These are phyloP conservation scores for Seiridium unicorne DNA, from an alignment of 2,329 filamentous ascomycete genomes.

Conservation along the genomic window DNA sequence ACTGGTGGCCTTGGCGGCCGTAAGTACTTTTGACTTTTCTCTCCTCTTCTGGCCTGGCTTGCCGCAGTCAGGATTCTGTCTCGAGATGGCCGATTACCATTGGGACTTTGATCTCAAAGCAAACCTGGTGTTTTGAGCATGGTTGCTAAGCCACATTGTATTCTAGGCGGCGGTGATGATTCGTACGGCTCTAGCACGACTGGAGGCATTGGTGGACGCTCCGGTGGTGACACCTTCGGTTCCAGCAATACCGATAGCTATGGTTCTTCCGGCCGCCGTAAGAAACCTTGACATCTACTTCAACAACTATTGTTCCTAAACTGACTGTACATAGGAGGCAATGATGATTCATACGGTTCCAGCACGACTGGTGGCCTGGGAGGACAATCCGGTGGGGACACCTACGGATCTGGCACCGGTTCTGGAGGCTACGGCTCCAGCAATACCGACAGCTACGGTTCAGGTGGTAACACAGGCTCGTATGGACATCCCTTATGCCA, in stretches of 20 bases:
- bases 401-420: slow-evolving; percentile 12
- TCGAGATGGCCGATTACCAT: no score
- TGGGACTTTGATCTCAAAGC: no score
- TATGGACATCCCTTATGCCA: neutral
- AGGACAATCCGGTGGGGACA: neutral
- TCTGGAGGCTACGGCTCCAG: slow-evolving; percentile 20
- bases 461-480: slow-evolving; percentile 8
- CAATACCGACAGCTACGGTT: slow-evolving; percentile 23
- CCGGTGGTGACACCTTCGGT: slow-evolving; percentile 4
- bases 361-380: slow-evolving; percentile 9
- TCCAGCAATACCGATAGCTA: slow-evolving; percentile 19
- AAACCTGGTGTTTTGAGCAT: no score
- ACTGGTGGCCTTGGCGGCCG: neutral
- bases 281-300: neutral
- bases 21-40: neutral
- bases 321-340: slow-evolving; percentile 20
- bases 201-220: neutral
- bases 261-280: neutral
- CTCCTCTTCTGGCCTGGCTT: no score
- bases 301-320: neutral
- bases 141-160: neutral
- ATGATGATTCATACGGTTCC: slow-evolving; percentile 19
- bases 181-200: slow-evolving; percentile 8
- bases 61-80: no score
- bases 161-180: slow-evolving; percentile 3